Percentiles rank a stretch among this genome's conserved stretches.
Conservation (phyloP, 139 green algal species). For the Tetradesmus lagerheimii region DNA sequence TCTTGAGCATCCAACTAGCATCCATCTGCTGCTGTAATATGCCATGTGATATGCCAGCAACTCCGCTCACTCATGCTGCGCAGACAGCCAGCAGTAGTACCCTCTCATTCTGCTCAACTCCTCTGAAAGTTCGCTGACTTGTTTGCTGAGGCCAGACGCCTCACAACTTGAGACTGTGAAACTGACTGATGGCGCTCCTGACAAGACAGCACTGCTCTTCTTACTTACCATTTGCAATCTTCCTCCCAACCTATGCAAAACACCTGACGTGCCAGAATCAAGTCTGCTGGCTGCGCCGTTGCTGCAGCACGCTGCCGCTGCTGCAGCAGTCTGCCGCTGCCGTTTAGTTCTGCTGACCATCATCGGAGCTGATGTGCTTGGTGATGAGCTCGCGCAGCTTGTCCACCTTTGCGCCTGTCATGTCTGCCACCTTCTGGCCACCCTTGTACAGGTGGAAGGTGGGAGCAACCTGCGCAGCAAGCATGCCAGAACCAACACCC, state of each 20-base stretch:
- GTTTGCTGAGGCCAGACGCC: too few relatives aligned
- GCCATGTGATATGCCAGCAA: background rate
- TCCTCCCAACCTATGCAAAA: background rate
- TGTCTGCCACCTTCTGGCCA: constrained; percentile 63
- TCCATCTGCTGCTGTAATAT: background rate
- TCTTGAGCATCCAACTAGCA: background rate
- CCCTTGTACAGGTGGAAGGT: constrained; percentile 74
- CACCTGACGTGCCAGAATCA: too few relatives aligned
- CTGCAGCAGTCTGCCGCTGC: too few relatives aligned
- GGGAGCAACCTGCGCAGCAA: constrained; percentile 61
- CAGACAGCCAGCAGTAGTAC: background rate
- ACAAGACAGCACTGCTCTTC: background rate
- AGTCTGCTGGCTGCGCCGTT: too few relatives aligned
- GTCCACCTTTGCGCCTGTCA: constrained; percentile 81
- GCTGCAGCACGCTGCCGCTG: too few relatives aligned
- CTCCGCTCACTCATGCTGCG: background rate
- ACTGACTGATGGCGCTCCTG: too few relatives aligned
- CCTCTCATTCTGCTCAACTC: background rate
- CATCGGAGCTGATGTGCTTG: background rate
- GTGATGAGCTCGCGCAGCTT: constrained; percentile 72
- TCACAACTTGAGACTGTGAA: background rate
- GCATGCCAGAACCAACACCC: too few relatives aligned
- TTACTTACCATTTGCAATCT: background rate
- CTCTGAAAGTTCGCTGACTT: background rate
- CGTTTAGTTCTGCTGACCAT: background rate